Percentiles rank a stretch among this genome's conserved stretches.
phyloP scores from a whole-genome alignment of 2,329 filamentous ascomycete species.

The Setomelanomma holmii region DNA sequence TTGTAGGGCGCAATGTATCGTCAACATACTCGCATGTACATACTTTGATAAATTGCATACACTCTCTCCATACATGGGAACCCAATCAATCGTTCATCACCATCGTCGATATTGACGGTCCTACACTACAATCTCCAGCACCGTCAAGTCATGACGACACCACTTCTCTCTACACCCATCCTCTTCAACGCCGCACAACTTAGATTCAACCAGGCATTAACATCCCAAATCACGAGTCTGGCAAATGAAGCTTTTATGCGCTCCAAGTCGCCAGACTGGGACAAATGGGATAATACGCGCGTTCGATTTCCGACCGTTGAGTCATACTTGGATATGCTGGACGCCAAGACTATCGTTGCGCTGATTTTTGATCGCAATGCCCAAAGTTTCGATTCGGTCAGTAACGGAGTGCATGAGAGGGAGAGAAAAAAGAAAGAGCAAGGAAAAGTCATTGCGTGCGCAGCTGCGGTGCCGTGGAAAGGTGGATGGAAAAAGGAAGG shows the following conservation, averaged over 20 bases:
- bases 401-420: too few species aligned
- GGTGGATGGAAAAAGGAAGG: conserved; percentile 29
- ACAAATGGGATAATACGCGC: conserved; percentile 20
- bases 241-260: conserved; percentile 31
- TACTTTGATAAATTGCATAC: too few species aligned
- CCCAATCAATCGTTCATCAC: too few species aligned
- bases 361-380: conserved; percentile 23
- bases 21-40: too few species aligned
- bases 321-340: conserved; percentile 22
- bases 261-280: conserved; percentile 10
- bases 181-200: conserved; percentile 19
- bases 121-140: too few species aligned
- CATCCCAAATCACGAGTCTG: conserved; percentile 18
- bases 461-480: conserved; percentile 30
- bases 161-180: conserved; percentile 15
- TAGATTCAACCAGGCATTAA: conserved; percentile 9
- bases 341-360: conserved; percentile 14
- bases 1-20: too few species aligned
- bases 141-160: conserved; percentile 1
- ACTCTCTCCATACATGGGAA: too few species aligned
- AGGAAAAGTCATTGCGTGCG: conserved; percentile 29
- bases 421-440: background rate
- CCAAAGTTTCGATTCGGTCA: background rate
- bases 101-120: too few species aligned
- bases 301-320: conserved; percentile 22